Conservation (phyloP, 2,329 filamentous ascomycete genomes). For the Ophiostoma fasciatum region DNA sequence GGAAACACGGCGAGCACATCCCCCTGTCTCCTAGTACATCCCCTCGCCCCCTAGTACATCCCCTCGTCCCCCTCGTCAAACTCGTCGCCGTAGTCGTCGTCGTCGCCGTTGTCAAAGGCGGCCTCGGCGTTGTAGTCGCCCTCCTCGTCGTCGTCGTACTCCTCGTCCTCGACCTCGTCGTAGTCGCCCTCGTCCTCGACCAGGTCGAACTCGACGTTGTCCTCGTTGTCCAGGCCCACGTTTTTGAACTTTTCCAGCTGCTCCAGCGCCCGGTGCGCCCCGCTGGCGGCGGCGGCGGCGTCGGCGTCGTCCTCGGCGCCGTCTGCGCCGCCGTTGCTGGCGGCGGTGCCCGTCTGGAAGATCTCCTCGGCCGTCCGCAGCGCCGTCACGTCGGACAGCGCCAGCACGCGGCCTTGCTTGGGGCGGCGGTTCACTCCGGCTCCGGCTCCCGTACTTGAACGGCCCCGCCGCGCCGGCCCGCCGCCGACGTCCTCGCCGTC, state of each 20-base stretch:
- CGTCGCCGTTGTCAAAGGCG: constrained; percentile 44
- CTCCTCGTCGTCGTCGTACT: constrained; percentile 42
- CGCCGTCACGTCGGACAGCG: constrained; percentile 31
- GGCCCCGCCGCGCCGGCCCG: neutral
- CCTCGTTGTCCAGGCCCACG: constrained; percentile 23
- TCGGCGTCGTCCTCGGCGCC: neutral
- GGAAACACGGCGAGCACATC: too few relatives aligned
- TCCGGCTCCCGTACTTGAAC: too few relatives aligned
- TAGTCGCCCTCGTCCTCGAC: constrained; percentile 35
- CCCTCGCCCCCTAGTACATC: constrained; percentile 8
- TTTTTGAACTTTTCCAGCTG: constrained; percentile 29
- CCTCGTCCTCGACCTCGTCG: constrained; percentile 28
- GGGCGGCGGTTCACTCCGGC: too few relatives aligned
- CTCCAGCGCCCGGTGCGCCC: constrained; percentile 25
- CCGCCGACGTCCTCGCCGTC: constrained; percentile 29
- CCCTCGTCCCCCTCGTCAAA: constrained; percentile 28
- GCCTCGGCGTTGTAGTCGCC: constrained; percentile 47
- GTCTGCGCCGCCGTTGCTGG: constrained; percentile 15
- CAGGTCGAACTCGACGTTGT: constrained; percentile 29
- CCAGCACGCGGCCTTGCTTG: constrained; percentile 24
- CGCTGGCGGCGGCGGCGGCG: constrained; percentile 12
- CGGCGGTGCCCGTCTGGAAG: constrained; percentile 25
- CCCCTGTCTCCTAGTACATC: constrained; percentile 5
- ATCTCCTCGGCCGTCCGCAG: constrained; percentile 36
- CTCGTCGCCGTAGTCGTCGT: constrained; percentile 31